Percentiles rank a stretch among this genome's conserved stretches.
Evolutionary conservation across 129 eudicot species (phyloP).

Genomic region (Ambrosia artemisiifolia): DNA sequence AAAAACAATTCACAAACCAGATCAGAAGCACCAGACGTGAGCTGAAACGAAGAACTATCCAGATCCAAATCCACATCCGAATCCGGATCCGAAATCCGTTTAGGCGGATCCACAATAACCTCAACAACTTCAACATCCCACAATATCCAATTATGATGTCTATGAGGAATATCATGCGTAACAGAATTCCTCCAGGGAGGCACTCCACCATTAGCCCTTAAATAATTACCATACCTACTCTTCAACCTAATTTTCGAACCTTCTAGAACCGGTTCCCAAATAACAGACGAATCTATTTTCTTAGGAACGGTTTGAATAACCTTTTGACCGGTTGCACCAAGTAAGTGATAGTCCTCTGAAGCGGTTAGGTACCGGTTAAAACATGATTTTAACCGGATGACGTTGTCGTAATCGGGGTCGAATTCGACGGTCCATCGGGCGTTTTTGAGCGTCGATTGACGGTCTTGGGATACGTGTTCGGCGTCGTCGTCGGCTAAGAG

Average conservation of each 20-base stretch:
- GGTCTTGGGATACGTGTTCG: constrained; percentile 58
- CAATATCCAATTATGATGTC: constrained; percentile 52
- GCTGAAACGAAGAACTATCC: constrained; percentile 37
- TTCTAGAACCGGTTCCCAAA: constrained; percentile 62
- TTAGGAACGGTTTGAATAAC: constrained; percentile 46
- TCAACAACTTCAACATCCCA: constrained; percentile 71
- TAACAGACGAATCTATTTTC: constrained; percentile 46
- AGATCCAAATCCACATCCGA: constrained; percentile 32
- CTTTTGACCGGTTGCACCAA: constrained; percentile 58
- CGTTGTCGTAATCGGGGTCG: constrained; percentile 38
- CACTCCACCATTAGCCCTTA: constrained; percentile 65
- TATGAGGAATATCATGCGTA: constrained; percentile 67
- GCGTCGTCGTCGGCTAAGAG: constrained; percentile 52
- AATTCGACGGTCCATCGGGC: constrained; percentile 62
- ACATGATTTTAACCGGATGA: constrained; percentile 54
- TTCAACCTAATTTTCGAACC: constrained; percentile 43
- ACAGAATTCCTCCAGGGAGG: constrained; percentile 72
- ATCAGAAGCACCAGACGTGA: constrained; percentile 16
- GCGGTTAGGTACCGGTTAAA: constrained; percentile 57
- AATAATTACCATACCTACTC: constrained; percentile 53
- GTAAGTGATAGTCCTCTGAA: constrained; percentile 44
- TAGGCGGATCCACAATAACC: constrained; percentile 22
- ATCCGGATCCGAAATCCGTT: not conserved
- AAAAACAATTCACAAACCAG: constrained; percentile 34
- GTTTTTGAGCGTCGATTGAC: constrained; percentile 34